Evolutionary conservation across 2,329 filamentous ascomycete species (phyloP).

Genomic region (Grosmannia serpens): DNA sequence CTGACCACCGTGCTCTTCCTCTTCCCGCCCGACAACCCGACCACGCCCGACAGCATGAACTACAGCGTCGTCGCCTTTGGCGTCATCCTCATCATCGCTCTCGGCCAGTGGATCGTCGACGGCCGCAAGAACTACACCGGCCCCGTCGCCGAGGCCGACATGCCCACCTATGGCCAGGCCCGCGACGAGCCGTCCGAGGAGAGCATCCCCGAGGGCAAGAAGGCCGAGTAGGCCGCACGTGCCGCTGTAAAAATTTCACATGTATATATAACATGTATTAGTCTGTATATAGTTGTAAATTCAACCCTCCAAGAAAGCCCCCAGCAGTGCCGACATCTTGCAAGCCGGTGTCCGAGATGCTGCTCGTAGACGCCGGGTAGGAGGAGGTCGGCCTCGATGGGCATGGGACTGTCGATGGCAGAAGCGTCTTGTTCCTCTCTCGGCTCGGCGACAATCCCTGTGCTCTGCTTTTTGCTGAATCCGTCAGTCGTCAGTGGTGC

Average conservation of each 20-base stretch:
- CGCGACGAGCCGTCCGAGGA: neutral
- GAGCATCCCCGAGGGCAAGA: neutral
- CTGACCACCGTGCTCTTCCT: conserved; percentile 67
- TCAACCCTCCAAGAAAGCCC: no score
- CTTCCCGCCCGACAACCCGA: conserved; percentile 57
- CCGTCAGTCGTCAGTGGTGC: neutral
- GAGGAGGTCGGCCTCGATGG: neutral
- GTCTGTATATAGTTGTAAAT: neutral
- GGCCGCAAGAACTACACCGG: conserved; percentile 36
- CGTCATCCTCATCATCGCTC: conserved; percentile 32
- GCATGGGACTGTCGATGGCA: no score
- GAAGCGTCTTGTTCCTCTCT: neutral
- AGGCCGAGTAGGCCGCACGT: neutral
- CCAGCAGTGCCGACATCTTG: no score
- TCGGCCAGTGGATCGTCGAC: conserved; percentile 34
- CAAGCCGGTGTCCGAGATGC: neutral
- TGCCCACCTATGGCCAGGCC: neutral
- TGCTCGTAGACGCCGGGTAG: neutral
- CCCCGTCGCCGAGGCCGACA: conserved; percentile 14
- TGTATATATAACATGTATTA: neutral
- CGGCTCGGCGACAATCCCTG: neutral
- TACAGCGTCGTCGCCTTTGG: conserved; percentile 38
- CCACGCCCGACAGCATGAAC: conserved; percentile 58
- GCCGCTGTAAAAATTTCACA: no score
- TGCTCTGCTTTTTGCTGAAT: neutral